phyloP scores from a whole-genome alignment of 257 asterid genomes.

The Linaria vulgaris region DNA sequence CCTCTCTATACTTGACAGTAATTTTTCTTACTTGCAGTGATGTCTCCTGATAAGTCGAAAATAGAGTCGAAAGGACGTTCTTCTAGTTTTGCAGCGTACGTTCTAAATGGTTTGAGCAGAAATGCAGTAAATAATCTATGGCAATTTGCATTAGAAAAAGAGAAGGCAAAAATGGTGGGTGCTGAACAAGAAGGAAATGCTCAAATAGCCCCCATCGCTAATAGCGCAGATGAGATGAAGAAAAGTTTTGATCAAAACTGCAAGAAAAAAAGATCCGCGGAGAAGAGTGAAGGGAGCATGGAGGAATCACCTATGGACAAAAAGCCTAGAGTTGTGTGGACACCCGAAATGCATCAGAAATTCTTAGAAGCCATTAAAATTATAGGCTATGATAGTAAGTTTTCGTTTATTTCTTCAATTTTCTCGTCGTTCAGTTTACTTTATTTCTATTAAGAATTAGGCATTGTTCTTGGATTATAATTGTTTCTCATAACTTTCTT shows the following conservation, averaged over 20 bases:
- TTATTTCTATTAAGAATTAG: background rate
- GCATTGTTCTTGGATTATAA: background rate
- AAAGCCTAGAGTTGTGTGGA: constrained; percentile 67
- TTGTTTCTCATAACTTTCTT: background rate
- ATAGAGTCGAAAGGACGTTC: constrained; percentile 33
- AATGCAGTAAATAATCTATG: constrained; percentile 38
- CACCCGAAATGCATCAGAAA: constrained; percentile 54
- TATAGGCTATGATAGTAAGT: constrained; percentile 53
- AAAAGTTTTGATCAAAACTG: constrained; percentile 12
- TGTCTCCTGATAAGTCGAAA: constrained; percentile 41
- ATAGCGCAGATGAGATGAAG: constrained; percentile 23
- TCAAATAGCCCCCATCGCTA: constrained; percentile 12
- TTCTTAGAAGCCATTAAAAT: constrained; percentile 61
- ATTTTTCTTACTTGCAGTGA: constrained; percentile 39
- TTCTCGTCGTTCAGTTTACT: background rate
- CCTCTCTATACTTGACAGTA: background rate
- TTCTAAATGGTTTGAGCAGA: constrained; percentile 29
- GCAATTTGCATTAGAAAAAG: constrained; percentile 38
- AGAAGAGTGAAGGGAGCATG: constrained; percentile 25
- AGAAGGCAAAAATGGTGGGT: constrained; percentile 24
- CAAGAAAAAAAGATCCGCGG: constrained; percentile 26
- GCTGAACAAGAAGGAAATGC: constrained; percentile 20
- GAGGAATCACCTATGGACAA: constrained; percentile 32
- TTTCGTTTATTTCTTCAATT: background rate
- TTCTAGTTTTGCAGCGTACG: constrained; percentile 38